These are phyloP conservation scores for Pseudocercospora pini-densiflorae DNA, from an alignment of 2,329 filamentous ascomycete genomes.

Conservation along the genomic window DNA sequence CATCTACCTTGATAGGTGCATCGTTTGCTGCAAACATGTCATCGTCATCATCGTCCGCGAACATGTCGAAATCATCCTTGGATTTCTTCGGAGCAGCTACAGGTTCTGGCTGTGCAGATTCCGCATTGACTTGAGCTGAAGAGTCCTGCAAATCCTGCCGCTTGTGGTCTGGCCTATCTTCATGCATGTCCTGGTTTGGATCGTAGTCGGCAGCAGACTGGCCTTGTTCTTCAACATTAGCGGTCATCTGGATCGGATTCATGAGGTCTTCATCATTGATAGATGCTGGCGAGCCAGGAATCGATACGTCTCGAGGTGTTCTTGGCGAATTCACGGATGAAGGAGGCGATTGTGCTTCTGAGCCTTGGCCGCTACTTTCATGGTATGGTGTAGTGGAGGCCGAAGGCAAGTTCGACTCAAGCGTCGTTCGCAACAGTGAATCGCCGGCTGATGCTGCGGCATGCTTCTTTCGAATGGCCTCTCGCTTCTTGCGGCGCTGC, in stretches of 20 bases:
- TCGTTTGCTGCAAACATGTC: conserved; percentile 84
- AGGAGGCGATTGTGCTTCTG: conserved; percentile 35
- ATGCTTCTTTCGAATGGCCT: conserved; percentile 84
- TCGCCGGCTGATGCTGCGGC: conserved; percentile 58
- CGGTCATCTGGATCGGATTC: conserved; percentile 37
- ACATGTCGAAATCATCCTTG: conserved; percentile 62
- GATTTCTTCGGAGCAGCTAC: conserved; percentile 15
- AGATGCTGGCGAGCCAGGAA: conserved; percentile 39
- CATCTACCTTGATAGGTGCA: conserved; percentile 46
- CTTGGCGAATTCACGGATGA: conserved; percentile 40
- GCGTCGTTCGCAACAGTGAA: conserved; percentile 66
- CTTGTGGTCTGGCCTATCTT: conserved; percentile 59
- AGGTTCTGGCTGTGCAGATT: conserved; percentile 26
- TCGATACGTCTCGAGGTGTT: conserved; percentile 38
- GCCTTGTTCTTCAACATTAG: conserved; percentile 62
- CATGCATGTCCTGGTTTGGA: conserved; percentile 84
- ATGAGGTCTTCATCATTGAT: conserved; percentile 47
- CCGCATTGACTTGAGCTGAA: conserved; percentile 21
- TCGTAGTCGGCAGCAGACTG: conserved; percentile 95
- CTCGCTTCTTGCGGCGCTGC: conserved; percentile 79
- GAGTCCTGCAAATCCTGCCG: conserved; percentile 33
- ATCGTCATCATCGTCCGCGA: conserved; percentile 66
- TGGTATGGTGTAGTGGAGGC: conserved; percentile 43
- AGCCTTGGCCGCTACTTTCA: conserved; percentile 32
- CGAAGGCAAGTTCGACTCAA: conserved; percentile 54